Percentiles rank a stretch among this genome's conserved stretches.
These are phyloP conservation scores for Corinectria fuckeliana DNA, from an alignment of 2,329 filamentous ascomycete genomes.

Conservation along the genomic window DNA sequence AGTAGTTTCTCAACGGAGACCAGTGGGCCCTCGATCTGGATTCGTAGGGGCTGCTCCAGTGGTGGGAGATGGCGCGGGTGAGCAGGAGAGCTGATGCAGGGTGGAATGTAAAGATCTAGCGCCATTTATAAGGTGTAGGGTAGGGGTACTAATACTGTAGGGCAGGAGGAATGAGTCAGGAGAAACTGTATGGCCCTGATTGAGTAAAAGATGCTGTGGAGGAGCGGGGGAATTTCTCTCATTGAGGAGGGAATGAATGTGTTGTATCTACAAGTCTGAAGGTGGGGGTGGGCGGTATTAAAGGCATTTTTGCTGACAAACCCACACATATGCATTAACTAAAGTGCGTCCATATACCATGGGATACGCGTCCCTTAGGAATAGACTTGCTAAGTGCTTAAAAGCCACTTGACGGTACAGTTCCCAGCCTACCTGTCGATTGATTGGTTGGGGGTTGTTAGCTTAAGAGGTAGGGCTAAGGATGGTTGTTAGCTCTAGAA, in stretches of 20 bases:
- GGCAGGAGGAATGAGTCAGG: too few relatives aligned
- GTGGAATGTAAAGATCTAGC: constrained; percentile 27
- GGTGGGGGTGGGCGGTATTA: too few relatives aligned
- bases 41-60: constrained; percentile 23
- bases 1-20: constrained; percentile 26
- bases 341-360: too few relatives aligned
- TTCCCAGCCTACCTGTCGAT: too few relatives aligned
- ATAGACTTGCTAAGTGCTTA: too few relatives aligned
- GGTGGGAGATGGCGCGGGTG: constrained; percentile 22
- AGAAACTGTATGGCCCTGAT: neutral
- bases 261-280: neutral
- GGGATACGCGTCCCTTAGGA: too few relatives aligned
- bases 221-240: neutral
- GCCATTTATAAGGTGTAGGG: neutral
- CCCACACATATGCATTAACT: too few relatives aligned
- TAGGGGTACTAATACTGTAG: neutral
- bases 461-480: too few relatives aligned
- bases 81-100: constrained; percentile 21
- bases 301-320: too few relatives aligned
- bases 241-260: neutral
- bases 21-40: constrained; percentile 32
- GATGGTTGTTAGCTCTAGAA: too few relatives aligned
- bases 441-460: too few relatives aligned
- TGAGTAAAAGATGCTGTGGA: neutral
- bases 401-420: too few relatives aligned